A percentile compares a stretch with the other conserved stretches of the same genome.
These are phyloP conservation scores for Chiua virens DNA, from an alignment of 768 basidiomycete species.

Conservation along the genomic window DNA sequence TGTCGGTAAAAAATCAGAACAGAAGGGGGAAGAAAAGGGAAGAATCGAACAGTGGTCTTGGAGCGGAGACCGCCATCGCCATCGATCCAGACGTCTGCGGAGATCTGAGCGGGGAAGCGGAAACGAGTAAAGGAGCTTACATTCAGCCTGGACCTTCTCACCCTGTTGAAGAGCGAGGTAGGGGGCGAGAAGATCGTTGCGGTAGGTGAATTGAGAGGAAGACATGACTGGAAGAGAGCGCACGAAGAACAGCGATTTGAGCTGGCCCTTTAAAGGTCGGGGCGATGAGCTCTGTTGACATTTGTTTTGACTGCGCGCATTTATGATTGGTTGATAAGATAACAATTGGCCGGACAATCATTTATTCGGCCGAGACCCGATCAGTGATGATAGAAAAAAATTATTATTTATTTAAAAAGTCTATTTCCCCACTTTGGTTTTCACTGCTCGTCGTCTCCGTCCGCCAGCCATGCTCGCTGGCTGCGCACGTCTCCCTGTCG, in stretches of 20 bases:
- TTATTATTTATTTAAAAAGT: neutral
- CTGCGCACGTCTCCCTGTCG: conserved; percentile 26
- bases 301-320: conserved; percentile 17
- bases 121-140: conserved; percentile 40
- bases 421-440: conserved; percentile 38
- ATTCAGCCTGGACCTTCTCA: conserved; percentile 92
- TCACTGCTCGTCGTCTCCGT: conserved; percentile 59
- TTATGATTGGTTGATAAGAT: conserved; percentile 34
- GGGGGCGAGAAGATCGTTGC: conserved; percentile 84
- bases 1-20: conserved; percentile 29
- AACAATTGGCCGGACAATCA: neutral
- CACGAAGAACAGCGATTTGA: neutral
- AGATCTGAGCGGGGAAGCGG: conserved; percentile 3
- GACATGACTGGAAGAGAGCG: conserved; percentile 17
- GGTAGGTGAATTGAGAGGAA: conserved; percentile 46
- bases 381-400: neutral
- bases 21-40: neutral
- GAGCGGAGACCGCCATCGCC: conserved; percentile 92
- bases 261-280: conserved; percentile 24
- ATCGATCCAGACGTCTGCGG: conserved; percentile 95
- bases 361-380: conserved; percentile 9
- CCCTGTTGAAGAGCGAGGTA: conserved; percentile 90
- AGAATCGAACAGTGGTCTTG: conserved; percentile 81
- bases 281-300: conserved; percentile 21
- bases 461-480: conserved; percentile 59